phyloP scores from a whole-genome alignment of 345 rosid genomes.

The Eucalyptus regnans region DNA sequence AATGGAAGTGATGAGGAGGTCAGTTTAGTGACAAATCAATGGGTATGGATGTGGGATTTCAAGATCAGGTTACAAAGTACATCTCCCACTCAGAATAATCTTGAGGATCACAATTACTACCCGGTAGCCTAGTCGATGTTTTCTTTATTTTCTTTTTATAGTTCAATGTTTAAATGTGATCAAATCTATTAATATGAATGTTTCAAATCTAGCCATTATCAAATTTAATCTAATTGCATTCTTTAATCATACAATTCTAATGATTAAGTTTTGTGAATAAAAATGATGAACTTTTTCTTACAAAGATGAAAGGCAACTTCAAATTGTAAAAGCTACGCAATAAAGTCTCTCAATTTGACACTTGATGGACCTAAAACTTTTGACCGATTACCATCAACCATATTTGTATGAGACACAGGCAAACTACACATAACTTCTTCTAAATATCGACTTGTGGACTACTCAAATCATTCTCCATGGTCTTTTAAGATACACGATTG shows the following conservation, averaged over 20 bases:
- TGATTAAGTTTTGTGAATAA: not conserved
- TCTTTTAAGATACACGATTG: not conserved
- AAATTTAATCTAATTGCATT: not conserved
- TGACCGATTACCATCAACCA: not conserved
- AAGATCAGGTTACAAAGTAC: not conserved
- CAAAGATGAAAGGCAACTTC: not conserved
- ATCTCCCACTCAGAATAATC: not conserved
- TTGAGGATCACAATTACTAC: not conserved
- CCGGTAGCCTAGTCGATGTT: rapidly evolving
- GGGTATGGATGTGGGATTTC: not conserved
- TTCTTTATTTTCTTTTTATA: not conserved
- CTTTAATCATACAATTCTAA: not conserved
- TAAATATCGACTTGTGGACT: not conserved
- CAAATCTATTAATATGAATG: not conserved
- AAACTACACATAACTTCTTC: not conserved
- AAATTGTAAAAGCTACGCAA: not conserved
- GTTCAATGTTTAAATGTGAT: not conserved
- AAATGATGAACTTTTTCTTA: not conserved
- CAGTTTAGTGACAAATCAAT: not conserved
- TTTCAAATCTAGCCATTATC: not conserved
- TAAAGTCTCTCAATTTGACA: not conserved
- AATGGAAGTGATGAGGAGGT: not conserved
- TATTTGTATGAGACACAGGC: rapidly evolving
- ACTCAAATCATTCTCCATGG: not conserved
- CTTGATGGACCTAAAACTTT: not conserved